Evolutionary conservation across 1,284 basidiomycete genomes (phyloP).

Genomic region (Malassezia brasiliensis): DNA sequence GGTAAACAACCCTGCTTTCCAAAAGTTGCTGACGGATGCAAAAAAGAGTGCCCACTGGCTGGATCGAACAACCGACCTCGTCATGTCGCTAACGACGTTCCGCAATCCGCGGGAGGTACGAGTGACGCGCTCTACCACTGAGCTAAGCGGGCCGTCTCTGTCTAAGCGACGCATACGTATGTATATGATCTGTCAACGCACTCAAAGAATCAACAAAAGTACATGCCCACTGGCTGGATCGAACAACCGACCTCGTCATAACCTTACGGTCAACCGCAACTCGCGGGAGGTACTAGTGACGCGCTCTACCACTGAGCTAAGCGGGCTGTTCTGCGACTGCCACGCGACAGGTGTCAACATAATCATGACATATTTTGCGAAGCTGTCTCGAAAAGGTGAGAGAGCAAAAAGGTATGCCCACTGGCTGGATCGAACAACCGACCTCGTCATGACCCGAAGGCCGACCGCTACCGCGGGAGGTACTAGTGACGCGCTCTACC

Average conservation of each 20-base stretch:
- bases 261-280: not conserved
- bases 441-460: constrained; percentile 16
- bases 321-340: constrained; percentile 5
- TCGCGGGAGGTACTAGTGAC: constrained; percentile 53
- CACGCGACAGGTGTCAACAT: not conserved
- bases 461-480: constrained; percentile 12
- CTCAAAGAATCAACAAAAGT: not conserved
- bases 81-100: constrained; percentile 4
- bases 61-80: constrained; percentile 23
- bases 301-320: constrained; percentile 60
- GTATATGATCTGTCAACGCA: not conserved
- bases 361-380: not conserved
- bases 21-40: too few species aligned
- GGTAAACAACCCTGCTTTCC: not conserved
- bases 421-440: constrained; percentile 23
- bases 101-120: constrained; percentile 47
- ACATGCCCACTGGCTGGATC: constrained; percentile 20
- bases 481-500: constrained; percentile 60
- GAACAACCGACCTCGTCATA: constrained; percentile 23
- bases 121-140: constrained; percentile 60
- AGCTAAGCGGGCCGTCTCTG: constrained; percentile 50
- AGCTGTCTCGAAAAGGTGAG: not conserved
- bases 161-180: too few species aligned
- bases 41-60: constrained; percentile 12
- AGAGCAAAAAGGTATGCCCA: constrained; percentile 9